phyloP scores from a whole-genome alignment of 257 asterid genomes.

The Solanum sitiens region DNA sequence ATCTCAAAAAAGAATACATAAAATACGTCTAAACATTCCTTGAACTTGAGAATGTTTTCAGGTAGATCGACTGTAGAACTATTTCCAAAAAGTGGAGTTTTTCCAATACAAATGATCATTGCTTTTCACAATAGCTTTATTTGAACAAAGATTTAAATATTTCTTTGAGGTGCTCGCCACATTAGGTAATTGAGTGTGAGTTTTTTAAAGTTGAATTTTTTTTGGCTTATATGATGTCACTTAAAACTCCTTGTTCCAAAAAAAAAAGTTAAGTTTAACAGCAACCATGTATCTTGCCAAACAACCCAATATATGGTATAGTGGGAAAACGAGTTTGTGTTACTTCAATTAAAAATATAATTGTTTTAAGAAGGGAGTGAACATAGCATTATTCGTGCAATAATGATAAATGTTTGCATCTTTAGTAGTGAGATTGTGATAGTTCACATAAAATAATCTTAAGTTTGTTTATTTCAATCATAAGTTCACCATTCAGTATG shows the following conservation, averaged over 20 bases:
- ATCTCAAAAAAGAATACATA: background rate
- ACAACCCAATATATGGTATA: background rate
- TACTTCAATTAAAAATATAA: background rate
- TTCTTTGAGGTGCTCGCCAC: background rate
- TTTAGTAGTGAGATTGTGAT: background rate
- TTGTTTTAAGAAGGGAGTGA: too few species aligned
- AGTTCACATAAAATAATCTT: background rate
- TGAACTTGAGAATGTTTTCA: background rate
- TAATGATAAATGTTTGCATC: too few species aligned
- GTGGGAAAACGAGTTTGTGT: background rate
- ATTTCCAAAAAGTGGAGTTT: background rate
- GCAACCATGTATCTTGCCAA: too few species aligned
- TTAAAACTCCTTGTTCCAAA: background rate
- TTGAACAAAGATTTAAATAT: background rate
- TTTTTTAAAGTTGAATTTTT: background rate
- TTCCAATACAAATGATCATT: too few species aligned
- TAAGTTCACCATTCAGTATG: too few species aligned
- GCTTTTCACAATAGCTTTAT: background rate
- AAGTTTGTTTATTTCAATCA: background rate
- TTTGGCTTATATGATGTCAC: background rate
- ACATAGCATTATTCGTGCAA: too few species aligned
- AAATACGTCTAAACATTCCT: background rate
- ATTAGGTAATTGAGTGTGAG: background rate
- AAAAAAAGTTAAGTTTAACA: background rate
- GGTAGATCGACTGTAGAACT: background rate